Percentiles rank a stretch among this genome's conserved stretches.
phyloP scores from a whole-genome alignment of 176 grass and related monocot genomes.

The Rhynchospora breviuscula region DNA sequence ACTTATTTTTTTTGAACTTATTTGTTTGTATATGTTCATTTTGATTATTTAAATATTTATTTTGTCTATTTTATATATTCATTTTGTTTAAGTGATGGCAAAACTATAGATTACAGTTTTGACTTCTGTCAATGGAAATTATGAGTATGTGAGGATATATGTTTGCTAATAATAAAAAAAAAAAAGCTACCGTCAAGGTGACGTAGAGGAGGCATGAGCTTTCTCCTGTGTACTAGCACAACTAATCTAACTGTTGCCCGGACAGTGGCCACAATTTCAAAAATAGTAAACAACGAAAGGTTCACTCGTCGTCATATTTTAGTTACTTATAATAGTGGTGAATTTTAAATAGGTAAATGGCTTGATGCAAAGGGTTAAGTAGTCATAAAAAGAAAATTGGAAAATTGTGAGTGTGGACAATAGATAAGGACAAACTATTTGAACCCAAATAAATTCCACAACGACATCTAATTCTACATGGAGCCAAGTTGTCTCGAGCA shows the following conservation, averaged over 20 bases:
- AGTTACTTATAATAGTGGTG: background rate
- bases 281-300: background rate
- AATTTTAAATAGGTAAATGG: background rate
- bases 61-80: too few relatives aligned
- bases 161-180: background rate
- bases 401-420: background rate
- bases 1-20: too few relatives aligned
- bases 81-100: too few relatives aligned
- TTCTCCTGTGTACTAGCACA: background rate
- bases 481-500: background rate
- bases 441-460: background rate
- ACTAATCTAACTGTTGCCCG: background rate
- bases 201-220: background rate
- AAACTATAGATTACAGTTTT: too few relatives aligned
- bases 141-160: background rate
- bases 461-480: background rate
- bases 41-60: too few relatives aligned
- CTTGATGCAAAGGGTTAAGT: background rate
- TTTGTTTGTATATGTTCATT: too few relatives aligned
- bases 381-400: background rate
- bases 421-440: background rate
- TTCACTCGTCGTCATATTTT: background rate
- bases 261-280: background rate
- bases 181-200: background rate
- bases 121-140: background rate